Evolutionary conservation across 805 yeast species (phyloP), one percentile per base, ranked within the genome.

Genomic region (Sugiyamaella boreocaroliniensis): DNA sequence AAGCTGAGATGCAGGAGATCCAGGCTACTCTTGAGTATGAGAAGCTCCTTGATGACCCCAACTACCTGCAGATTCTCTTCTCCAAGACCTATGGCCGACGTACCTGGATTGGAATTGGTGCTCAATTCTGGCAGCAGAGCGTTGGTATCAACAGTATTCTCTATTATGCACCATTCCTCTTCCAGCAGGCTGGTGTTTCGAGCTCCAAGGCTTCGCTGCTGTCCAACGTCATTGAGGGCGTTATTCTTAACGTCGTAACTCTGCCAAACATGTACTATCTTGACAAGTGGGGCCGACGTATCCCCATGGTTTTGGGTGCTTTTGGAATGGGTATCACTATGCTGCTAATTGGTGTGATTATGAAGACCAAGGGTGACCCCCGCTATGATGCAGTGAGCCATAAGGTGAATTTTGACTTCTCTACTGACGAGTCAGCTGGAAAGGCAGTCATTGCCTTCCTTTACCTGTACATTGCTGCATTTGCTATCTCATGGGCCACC

Each of bases 171-270:
- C 77, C 84, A 45, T 77, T 77, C 4, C 68, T 82, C 61, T 76
- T 82, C 80, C 64, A 61, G 4, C 69, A 71, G 34, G 79, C 82
- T 59, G 85, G 85, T 9, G 81, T 81, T 64, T 56, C 65, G 51
- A 66, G 67, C 19, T 78, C 77, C 59, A 65, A 74, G 50, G 70
- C 83, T 18, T 84, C 82, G 1, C 18, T 78, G 78, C 60, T 81
- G 79, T 85, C 81, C 85, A n/a, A 74, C 80, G 66, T 86, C 19
- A 51, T 82, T 26, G 85, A 85, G 50, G 86, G 86, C 59, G 85
- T 83, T 40, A 72, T 85, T 1, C 68, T 81, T 43, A 66, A 81
- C 59, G 48, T 82, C 12, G 86, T 86, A 61, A 78, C 86, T 6
- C 79, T 82, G 58, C 86, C 86, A 18, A 85, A 85, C 14, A 77